Base-by-base conservation (phyloP, 805 yeast species). In the Barnettozyma salicaria region DNA sequence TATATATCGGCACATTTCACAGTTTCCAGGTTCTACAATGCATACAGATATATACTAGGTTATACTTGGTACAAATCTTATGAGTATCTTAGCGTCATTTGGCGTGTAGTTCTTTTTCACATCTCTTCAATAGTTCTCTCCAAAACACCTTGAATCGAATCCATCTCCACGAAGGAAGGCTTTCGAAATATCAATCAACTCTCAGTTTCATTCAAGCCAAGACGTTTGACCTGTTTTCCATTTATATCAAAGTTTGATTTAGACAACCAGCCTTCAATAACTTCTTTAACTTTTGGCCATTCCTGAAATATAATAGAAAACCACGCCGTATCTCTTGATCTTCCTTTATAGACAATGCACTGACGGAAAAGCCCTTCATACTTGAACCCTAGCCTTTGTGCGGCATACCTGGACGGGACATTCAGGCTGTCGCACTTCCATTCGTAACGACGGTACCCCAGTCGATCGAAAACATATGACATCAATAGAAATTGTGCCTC, bases 361-460 rank as follows among this genome's bases (percentile, higher is more conserved):
- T 32, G 16, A 16, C 35, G 24, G 14, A 32, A 32, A 7, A 28
- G 16, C 6, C 40, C 33, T 17, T 37, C 40, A 18, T 14, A 32
- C 8, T 22, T 11, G 25, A 37, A 37, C 9, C 40, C 40, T 12
- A 37, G 13, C 11, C 40, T 32, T n/a, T 9, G 7, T 10, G 40
- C 40, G n/a, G 40, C 40, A 1, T 11, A 27, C 13, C 13, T 32
- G 4, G 40, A 37, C 4, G 40, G 40, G 2, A 12, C 19, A 19
- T 37, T 37, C 9, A 27, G 20, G 18, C 19, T 23, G 28, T 37
- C 40, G 26, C 36, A 31, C 19, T 37, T 37, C 40, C 40, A 37
- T 37, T 37, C 40, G 20, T 37, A 37, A 14, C 40, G 30, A 21
- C 36, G 27, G 24, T 27, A 37, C 5, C 26, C 27, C 24, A 37